These are phyloP conservation scores for Porodaedalea pini DNA, from an alignment of 1,284 basidiomycete genomes.

Conservation along the genomic window DNA sequence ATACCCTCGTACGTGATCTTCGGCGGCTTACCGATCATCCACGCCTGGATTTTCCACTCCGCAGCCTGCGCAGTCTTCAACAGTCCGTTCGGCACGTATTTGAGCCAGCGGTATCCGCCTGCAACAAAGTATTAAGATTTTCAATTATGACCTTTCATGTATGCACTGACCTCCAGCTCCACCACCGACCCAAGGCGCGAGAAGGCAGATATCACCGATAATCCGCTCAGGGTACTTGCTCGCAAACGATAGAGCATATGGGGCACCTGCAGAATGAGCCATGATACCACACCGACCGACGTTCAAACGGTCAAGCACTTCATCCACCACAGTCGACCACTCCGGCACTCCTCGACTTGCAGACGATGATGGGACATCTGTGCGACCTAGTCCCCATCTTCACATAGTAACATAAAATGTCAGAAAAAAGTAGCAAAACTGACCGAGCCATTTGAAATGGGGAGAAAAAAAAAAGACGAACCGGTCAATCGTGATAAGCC, in stretches of 20 bases:
- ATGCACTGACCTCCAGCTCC: conserved; percentile 72
- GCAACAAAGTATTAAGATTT: conserved; percentile 18
- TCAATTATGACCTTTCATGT: conserved; percentile 19
- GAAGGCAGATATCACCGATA: conserved; percentile 79
- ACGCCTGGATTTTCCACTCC: conserved; percentile 94
- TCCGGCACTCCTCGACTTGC: conserved; percentile 76
- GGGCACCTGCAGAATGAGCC: conserved; percentile 96
- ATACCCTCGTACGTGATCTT: conserved; percentile 76
- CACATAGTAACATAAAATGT: conserved; percentile 4
- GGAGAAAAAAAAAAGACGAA: conserved; percentile 31
- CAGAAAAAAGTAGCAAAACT: conserved; percentile 6
- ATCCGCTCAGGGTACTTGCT: conserved; percentile 73
- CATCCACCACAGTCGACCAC: conserved; percentile 88
- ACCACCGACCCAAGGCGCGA: conserved; percentile 96
- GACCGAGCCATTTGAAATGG: not conserved
- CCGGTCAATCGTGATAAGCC: conserved; percentile 94
- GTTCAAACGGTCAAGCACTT: conserved; percentile 79
- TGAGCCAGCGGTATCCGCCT: conserved; percentile 93
- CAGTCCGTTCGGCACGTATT: conserved; percentile 91
- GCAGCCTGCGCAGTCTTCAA: conserved; percentile 95
- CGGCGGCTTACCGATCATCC: conserved; percentile 94
- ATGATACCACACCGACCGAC: conserved; percentile 84
- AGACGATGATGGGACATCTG: conserved; percentile 63
- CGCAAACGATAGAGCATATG: conserved; percentile 89
- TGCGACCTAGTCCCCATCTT: conserved; percentile 92